phyloP scores from a whole-genome alignment of 2,329 filamentous ascomycete genomes.

The Aurifilum marmelostoma region DNA sequence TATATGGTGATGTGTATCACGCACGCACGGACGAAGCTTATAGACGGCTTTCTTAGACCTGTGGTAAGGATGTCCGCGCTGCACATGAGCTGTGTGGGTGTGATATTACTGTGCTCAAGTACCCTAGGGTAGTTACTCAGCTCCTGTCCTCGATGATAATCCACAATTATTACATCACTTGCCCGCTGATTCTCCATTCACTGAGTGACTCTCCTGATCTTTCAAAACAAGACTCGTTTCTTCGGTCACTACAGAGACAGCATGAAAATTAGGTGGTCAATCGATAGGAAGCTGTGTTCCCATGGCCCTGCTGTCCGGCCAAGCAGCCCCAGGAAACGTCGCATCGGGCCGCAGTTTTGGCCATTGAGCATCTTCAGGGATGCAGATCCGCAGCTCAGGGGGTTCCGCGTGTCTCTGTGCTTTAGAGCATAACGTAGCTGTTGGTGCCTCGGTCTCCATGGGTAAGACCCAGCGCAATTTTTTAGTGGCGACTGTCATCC shows the following conservation, averaged over 20 bases:
- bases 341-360: neutral
- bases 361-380: neutral
- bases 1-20: too few relatives aligned
- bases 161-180: too few relatives aligned
- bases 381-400: neutral
- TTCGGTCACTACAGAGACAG: neutral
- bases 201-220: too few relatives aligned
- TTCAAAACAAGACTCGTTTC: neutral
- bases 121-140: too few relatives aligned
- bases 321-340: neutral
- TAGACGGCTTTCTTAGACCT: too few relatives aligned
- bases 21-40: neutral
- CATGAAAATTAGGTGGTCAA: neutral
- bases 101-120: too few relatives aligned
- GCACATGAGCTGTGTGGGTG: too few relatives aligned
- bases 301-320: neutral
- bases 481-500: neutral
- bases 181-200: neutral
- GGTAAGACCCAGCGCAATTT: conserved; percentile 1
- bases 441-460: neutral
- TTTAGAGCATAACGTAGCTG: neutral
- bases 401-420: neutral
- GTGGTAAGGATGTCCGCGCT: too few relatives aligned
- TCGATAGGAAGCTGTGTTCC: neutral
- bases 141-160: too few relatives aligned